These are phyloP conservation scores for Melampsora larici-populina DNA, from an alignment of 1,284 basidiomycete genomes.

Conservation along the genomic window DNA sequence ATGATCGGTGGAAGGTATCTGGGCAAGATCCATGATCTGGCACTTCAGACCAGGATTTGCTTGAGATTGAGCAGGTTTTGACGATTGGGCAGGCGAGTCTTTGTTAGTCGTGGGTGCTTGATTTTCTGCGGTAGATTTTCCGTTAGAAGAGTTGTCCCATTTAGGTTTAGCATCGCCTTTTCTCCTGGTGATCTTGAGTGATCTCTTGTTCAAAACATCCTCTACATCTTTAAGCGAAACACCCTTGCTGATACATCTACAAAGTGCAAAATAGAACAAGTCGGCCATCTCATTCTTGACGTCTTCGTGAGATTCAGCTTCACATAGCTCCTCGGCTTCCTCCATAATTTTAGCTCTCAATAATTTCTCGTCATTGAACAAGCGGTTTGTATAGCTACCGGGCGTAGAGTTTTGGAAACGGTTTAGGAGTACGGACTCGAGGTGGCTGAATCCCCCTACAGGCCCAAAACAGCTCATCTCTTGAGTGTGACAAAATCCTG, in stretches of 20 bases:
- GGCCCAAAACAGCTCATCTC: constrained; percentile 79
- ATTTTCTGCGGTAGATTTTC: neutral
- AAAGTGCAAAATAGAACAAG: constrained; percentile 86
- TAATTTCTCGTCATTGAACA: constrained; percentile 79
- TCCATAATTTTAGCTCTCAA: constrained; percentile 93
- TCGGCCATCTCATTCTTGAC: constrained; percentile 97
- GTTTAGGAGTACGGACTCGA: constrained; percentile 75
- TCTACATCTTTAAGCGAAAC: constrained; percentile 83
- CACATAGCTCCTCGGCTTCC: constrained; percentile 93
- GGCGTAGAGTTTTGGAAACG: constrained; percentile 69
- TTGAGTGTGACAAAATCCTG: constrained; percentile 84
- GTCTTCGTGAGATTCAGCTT: constrained; percentile 73
- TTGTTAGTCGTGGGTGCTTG: neutral
- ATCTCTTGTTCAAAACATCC: constrained; percentile 76
- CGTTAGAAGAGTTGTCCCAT: constrained; percentile 60
- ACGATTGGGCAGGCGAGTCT: neutral
- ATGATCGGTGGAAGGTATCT: neutral
- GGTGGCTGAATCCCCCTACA: constrained; percentile 69
- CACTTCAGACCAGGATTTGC: constrained; percentile 11
- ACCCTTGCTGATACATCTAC: constrained; percentile 79
- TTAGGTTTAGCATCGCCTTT: constrained; percentile 91
- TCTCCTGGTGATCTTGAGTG: constrained; percentile 79
- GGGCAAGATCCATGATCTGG: constrained; percentile 44
- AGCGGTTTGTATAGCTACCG: constrained; percentile 83
- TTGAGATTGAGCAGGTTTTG: neutral